Evolutionary conservation across 2,329 filamentous ascomycete genomes (phyloP).

Genomic region (Aureobasidium sp.): DNA sequence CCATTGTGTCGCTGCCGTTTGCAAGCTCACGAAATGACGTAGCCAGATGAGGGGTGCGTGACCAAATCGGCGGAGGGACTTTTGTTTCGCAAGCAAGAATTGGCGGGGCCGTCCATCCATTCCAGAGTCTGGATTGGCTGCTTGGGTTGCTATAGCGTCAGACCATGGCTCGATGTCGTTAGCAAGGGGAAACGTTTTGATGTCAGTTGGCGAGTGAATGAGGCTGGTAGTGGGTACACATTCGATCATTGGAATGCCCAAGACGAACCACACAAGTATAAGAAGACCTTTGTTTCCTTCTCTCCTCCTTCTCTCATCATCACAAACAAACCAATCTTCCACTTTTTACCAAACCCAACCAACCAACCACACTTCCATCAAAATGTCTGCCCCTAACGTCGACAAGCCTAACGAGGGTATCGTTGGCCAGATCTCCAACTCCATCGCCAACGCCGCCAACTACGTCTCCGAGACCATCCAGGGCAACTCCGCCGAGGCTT

Average conservation of each 20-base stretch:
- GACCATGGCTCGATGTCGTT: conserved; percentile 13
- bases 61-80: not conserved
- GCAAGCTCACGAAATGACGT: not conserved
- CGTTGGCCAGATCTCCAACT: conserved; percentile 26
- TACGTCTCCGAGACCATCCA: conserved; percentile 61
- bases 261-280: conserved; percentile 5
- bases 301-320: conserved; percentile 11
- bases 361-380: conserved; percentile 22
- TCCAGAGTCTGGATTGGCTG: conserved; percentile 7
- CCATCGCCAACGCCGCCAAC: conserved; percentile 52
- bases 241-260: conserved; percentile 13
- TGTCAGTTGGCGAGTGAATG: conserved; percentile 3
- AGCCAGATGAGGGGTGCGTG: conserved; percentile 8
- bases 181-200: conserved; percentile 11
- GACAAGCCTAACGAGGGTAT: conserved; percentile 39
- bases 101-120: conserved; percentile 11
- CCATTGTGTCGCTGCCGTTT: not conserved
- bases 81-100: conserved; percentile 9
- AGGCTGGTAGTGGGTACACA: not conserved
- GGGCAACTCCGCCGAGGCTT: conserved; percentile 48
- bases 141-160: conserved; percentile 3
- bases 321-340: conserved; percentile 1
- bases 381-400: conserved; percentile 40
- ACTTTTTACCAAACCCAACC: conserved; percentile 12
- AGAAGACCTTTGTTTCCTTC: not conserved